Evolutionary conservation across 2,329 filamentous ascomycete species (phyloP).

Genomic region (Penicillium digitatum): DNA sequence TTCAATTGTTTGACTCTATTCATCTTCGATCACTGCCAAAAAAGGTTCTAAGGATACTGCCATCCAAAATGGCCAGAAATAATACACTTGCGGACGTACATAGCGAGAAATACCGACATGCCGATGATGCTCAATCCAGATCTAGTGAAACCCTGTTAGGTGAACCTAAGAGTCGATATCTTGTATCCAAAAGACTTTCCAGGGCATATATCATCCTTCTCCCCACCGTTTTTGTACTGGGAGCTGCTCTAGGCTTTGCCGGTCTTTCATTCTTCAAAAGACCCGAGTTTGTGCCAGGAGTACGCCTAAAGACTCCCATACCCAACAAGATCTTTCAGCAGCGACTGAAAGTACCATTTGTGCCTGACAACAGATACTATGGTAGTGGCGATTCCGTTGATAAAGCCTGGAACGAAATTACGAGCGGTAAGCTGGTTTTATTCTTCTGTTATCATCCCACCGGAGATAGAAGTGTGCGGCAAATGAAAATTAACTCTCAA

Average conservation of each 20-base stretch:
- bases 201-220: neutral
- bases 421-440: neutral
- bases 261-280: neutral
- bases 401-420: neutral
- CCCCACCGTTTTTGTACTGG: neutral
- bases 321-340: neutral
- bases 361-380: neutral
- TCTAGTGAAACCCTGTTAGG: neutral
- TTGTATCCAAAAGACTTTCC: neutral
- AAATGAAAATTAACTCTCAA: neutral
- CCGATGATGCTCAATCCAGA: neutral
- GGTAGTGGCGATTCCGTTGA: neutral
- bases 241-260: neutral
- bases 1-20: neutral
- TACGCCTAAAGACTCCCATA: neutral
- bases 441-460: neutral
- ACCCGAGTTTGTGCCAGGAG: neutral
- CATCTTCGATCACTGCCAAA: neutral
- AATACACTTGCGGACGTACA: neutral
- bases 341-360: neutral
- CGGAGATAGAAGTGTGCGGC: neutral
- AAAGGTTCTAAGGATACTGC: neutral
- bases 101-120: neutral
- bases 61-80: neutral
- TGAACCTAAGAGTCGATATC: neutral